These are phyloP conservation scores for Penicillium verrucosum DNA, from an alignment of 2,329 filamentous ascomycete genomes.

Conservation along the genomic window DNA sequence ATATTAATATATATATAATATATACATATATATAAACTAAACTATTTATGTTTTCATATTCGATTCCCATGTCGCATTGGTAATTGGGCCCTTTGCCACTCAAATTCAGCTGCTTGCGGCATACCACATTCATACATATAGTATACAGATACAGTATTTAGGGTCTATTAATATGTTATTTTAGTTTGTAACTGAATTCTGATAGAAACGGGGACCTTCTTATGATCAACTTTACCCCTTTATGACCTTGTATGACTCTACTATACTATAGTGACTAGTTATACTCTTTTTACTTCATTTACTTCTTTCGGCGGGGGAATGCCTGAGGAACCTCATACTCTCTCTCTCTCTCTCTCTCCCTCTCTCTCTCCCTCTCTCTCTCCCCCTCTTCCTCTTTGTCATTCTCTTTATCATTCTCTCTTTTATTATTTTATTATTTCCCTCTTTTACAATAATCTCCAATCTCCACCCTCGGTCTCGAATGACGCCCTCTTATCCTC, in stretches of 20 bases:
- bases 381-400: background rate
- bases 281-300: background rate
- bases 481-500: conserved; percentile 13
- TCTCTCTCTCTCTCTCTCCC: background rate
- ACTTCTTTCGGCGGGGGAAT: background rate
- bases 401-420: background rate
- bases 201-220: background rate
- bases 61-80: background rate
- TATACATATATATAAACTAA: background rate
- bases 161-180: background rate
- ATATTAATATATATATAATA: background rate
- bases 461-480: background rate
- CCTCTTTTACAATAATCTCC: background rate
- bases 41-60: background rate
- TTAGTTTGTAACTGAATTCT: background rate
- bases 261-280: background rate
- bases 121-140: background rate
- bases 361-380: background rate
- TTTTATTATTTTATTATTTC: background rate
- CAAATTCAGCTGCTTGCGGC: conserved; percentile 15
- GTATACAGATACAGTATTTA: background rate
- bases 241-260: background rate
- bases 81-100: conserved; percentile 13
- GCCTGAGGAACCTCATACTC: background rate
- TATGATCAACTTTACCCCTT: background rate